These are phyloP conservation scores for Coccomyxa subellipsoidea DNA, from an alignment of 163 green algal genomes.

Conservation along the genomic window DNA sequence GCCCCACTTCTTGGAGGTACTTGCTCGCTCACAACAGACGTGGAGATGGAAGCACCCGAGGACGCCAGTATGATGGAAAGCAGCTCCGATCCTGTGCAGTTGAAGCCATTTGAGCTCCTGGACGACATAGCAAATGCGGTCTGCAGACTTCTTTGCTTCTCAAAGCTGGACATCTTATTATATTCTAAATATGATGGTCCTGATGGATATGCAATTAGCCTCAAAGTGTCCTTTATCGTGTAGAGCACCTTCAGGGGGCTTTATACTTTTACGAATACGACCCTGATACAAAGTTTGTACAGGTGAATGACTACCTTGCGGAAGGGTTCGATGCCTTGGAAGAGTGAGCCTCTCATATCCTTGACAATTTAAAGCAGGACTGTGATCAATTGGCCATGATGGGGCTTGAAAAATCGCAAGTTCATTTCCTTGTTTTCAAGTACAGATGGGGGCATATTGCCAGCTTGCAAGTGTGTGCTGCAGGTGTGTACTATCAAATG, in stretches of 20 bases:
- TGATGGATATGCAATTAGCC: too few species aligned
- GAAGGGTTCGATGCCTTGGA: neutral
- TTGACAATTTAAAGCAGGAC: too few species aligned
- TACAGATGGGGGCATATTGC: too few species aligned
- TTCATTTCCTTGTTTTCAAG: too few species aligned
- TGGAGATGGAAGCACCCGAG: neutral
- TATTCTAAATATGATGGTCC: too few species aligned
- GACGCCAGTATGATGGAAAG: neutral
- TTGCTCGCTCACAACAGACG: neutral
- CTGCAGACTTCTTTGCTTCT: neutral
- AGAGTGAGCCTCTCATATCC: neutral
- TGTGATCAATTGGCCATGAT: too few species aligned
- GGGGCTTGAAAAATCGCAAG: too few species aligned
- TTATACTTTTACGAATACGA: too few species aligned
- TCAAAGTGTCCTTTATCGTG: too few species aligned
- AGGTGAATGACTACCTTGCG: neutral
- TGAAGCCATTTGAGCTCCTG: neutral
- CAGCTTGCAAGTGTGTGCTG: too few species aligned
- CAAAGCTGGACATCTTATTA: neutral
- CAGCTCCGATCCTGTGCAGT: neutral
- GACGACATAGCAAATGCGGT: neutral
- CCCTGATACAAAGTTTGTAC: neutral
- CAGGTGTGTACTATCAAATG: neutral
- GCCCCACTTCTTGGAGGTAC: too few species aligned
- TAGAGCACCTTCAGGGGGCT: too few species aligned